phyloP scores from a whole-genome alignment of 2,329 filamentous ascomycete species.

The Sclerotinia subarctica region DNA sequence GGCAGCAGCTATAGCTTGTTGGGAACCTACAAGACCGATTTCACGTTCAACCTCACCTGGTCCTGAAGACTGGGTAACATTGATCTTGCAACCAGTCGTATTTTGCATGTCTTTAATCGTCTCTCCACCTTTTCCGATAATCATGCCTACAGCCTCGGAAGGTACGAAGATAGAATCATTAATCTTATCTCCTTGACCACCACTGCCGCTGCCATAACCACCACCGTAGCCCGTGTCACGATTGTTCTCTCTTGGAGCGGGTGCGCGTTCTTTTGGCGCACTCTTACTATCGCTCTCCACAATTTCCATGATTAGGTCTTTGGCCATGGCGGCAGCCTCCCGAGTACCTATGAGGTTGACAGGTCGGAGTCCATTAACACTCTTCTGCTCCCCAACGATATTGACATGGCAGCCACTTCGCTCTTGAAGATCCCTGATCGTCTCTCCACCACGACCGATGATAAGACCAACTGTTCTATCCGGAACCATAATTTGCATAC shows the following conservation, averaged over 20 bases:
- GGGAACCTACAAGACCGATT: slow-evolving; percentile 78
- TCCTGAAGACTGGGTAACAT: slow-evolving; percentile 78
- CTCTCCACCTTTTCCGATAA: slow-evolving; percentile 91
- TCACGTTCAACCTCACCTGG: slow-evolving; percentile 77
- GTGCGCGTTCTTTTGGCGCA: slow-evolving; percentile 38
- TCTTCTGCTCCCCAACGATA: slow-evolving; percentile 90
- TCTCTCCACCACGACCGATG: slow-evolving; percentile 90
- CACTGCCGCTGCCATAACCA: slow-evolving; percentile 43
- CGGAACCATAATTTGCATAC: slow-evolving; percentile 90
- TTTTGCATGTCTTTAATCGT: slow-evolving; percentile 94
- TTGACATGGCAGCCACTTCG: slow-evolving; percentile 93
- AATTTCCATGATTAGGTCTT: slow-evolving; percentile 88
- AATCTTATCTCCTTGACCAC: slow-evolving; percentile 59
- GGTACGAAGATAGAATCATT: slow-evolving; percentile 83
- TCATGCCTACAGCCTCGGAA: slow-evolving; percentile 92
- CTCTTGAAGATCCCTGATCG: slow-evolving; percentile 88
- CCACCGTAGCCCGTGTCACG: slow-evolving; percentile 44
- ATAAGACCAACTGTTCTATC: slow-evolving; percentile 90
- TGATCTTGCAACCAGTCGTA: slow-evolving; percentile 87
- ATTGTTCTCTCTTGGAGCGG: slow-evolving; percentile 45
- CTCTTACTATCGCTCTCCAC: slow-evolving; percentile 81
- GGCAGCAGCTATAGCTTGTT: slow-evolving; percentile 73
- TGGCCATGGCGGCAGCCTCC: slow-evolving; percentile 71
- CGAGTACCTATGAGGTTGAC: slow-evolving; percentile 84
- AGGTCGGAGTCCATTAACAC: slow-evolving; percentile 81